These are phyloP conservation scores for Tolypocladium cylindrosporum DNA, from an alignment of 2,329 filamentous ascomycete species.

Conservation along the genomic window DNA sequence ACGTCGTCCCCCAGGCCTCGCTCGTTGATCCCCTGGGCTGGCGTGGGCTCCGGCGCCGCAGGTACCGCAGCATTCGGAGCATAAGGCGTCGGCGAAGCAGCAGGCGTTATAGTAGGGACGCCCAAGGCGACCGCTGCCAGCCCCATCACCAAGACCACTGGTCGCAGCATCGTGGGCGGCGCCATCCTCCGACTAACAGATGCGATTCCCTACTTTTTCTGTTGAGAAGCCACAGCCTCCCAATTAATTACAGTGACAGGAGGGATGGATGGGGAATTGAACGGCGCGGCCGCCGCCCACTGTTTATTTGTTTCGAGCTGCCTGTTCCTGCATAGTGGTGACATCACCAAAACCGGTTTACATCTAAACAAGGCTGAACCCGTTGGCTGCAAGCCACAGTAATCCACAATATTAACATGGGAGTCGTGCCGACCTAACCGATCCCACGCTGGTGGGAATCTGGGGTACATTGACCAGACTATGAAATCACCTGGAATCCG, in stretches of 20 bases:
- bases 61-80: conserved; percentile 1
- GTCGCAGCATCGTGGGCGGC: background rate
- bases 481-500: background rate
- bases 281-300: background rate
- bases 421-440: background rate
- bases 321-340: background rate
- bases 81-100: background rate
- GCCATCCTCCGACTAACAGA: background rate
- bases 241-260: background rate
- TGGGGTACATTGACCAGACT: background rate
- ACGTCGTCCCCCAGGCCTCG: conserved; percentile 28
- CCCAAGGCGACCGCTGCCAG: background rate
- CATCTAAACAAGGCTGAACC: background rate
- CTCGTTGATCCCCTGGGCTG: conserved; percentile 11
- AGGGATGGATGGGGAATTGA: background rate
- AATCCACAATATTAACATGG: background rate
- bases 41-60: conserved; percentile 14
- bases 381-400: background rate
- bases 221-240: background rate
- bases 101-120: background rate
- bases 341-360: conserved; percentile 1
- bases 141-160: background rate
- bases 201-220: background rate
- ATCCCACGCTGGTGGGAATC: background rate
- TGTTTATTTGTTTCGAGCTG: background rate